Evolutionary conservation across 2,329 filamentous ascomycete genomes (phyloP).

Genomic region (Microdochium paspali): DNA sequence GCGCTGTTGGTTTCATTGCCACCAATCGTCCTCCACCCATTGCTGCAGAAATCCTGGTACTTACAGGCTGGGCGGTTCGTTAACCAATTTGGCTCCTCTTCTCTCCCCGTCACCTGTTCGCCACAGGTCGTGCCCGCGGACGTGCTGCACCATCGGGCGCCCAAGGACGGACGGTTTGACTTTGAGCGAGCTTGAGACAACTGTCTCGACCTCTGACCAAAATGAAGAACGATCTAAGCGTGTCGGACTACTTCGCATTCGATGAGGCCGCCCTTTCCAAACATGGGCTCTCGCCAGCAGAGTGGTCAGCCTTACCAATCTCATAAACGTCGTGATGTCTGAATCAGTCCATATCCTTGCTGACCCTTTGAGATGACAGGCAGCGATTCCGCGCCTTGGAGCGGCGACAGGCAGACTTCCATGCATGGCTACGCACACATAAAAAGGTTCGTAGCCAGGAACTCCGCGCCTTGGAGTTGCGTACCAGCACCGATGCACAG

Average conservation of each 20-base stretch:
- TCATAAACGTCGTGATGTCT: too few relatives aligned
- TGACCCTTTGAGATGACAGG: background rate
- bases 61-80: too few relatives aligned
- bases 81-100: too few relatives aligned
- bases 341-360: background rate
- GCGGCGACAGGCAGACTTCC: background rate
- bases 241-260: too few relatives aligned
- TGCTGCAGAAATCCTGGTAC: too few relatives aligned
- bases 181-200: too few relatives aligned
- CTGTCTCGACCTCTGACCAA: background rate
- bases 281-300: background rate
- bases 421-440: background rate
- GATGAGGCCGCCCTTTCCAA: background rate
- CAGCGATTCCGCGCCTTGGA: background rate
- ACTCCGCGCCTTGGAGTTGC: background rate
- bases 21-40: too few relatives aligned
- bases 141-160: too few relatives aligned
- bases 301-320: background rate
- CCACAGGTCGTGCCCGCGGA: too few relatives aligned
- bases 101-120: too few relatives aligned
- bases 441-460: background rate
- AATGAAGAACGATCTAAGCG: background rate
- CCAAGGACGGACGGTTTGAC: too few relatives aligned
- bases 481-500: background rate
- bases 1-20: too few relatives aligned